Conservation (phyloP, 2,329 filamentous ascomycete species). For the Harringtonia aguacate region DNA sequence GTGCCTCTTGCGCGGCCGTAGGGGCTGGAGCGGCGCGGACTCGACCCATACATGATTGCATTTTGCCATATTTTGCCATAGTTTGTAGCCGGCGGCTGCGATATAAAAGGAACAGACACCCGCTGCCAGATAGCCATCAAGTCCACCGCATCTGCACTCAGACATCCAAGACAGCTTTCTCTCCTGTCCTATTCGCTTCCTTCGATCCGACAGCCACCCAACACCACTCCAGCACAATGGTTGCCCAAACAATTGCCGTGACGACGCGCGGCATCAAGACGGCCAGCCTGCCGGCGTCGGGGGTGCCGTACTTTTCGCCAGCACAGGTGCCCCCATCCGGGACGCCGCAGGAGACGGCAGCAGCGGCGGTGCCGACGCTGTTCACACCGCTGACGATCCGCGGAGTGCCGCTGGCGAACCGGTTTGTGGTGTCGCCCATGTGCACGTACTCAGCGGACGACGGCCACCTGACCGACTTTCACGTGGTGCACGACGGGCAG, state of each 20-base stretch:
- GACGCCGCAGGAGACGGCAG: constrained; percentile 23
- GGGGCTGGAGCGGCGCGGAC: too few relatives aligned
- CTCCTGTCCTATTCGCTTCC: too few relatives aligned
- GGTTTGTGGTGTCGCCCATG: constrained; percentile 50
- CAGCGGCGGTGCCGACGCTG: constrained; percentile 34
- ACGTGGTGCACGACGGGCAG: constrained; percentile 71
- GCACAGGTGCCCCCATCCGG: constrained; percentile 40
- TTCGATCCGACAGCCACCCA: too few relatives aligned
- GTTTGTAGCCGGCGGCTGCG: too few relatives aligned
- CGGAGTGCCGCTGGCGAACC: constrained; percentile 41
- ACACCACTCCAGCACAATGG: too few relatives aligned
- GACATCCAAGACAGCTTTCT: too few relatives aligned
- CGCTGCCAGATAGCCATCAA: too few relatives aligned
- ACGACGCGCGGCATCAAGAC: not conserved
- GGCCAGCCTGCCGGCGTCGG: constrained; percentile 27
- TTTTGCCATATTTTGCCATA: too few relatives aligned
- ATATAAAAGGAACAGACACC: too few relatives aligned
- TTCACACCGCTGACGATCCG: constrained; percentile 47
- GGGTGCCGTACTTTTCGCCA: constrained; percentile 44
- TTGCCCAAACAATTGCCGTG: not conserved
- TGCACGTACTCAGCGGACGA: constrained; percentile 47
- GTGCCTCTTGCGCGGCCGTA: too few relatives aligned
- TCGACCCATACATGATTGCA: too few relatives aligned
- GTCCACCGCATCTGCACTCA: too few relatives aligned
- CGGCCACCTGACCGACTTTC: constrained; percentile 69